A percentile compares a stretch with the other conserved stretches of the same genome.
phyloP scores from a whole-genome alignment of 768 basidiomycete genomes.

The Phaeolepiota aurea region DNA sequence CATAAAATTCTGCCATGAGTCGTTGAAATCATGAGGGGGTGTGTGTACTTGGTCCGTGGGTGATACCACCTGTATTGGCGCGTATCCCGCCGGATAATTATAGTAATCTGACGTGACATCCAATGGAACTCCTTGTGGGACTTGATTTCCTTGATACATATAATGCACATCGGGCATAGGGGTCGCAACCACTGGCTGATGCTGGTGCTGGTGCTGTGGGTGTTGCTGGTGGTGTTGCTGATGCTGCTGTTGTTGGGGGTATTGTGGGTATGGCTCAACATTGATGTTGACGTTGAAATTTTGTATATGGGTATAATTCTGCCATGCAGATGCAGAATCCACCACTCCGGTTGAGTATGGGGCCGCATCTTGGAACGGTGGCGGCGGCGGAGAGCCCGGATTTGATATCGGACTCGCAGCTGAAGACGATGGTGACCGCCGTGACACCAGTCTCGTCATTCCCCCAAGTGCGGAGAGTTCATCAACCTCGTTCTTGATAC shows the following conservation, averaged over 20 bases:
- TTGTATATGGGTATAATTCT: conserved; percentile 23
- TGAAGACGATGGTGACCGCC: conserved; percentile 38
- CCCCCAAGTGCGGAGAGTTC: conserved; percentile 56
- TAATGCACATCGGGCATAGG: conserved; percentile 2
- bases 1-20: conserved; percentile 41
- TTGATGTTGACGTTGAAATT: conserved; percentile 25
- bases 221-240: too few relatives aligned
- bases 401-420: conserved; percentile 38
- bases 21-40: conserved; percentile 26
- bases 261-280: conserved; percentile 10
- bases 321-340: conserved; percentile 18
- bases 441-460: conserved; percentile 52
- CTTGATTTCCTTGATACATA: neutral
- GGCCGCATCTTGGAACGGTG: conserved; percentile 7
- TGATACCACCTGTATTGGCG: conserved; percentile 14
- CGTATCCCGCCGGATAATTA: conserved; percentile 14
- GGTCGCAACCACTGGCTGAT: conserved; percentile 4
- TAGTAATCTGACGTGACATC: conserved; percentile 23
- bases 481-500: conserved; percentile 51
- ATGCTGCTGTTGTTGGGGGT: conserved; percentile 6
- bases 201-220: conserved; percentile 6
- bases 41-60: conserved; percentile 14
- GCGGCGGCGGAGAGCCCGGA: conserved; percentile 35
- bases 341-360: conserved; percentile 9
- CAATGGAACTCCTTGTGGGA: conserved; percentile 8